Evolutionary conservation across 441 rosid species (phyloP).

Genomic region (Eruca vesicaria): DNA sequence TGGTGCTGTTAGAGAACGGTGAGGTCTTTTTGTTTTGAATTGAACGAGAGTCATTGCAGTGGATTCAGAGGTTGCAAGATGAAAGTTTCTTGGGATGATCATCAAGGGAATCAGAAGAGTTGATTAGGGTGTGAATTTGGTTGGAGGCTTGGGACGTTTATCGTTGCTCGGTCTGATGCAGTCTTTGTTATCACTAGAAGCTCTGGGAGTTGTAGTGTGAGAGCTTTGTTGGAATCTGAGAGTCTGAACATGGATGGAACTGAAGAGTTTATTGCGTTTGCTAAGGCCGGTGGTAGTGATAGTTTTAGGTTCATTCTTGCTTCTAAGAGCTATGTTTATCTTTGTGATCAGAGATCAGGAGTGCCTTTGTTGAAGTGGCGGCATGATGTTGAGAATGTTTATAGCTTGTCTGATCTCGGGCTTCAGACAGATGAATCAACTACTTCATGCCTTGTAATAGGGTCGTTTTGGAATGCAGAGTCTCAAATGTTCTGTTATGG

Average conservation of each 20-base stretch:
- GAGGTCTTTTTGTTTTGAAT: slow-evolving; percentile 61
- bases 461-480: slow-evolving; percentile 75
- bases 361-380: slow-evolving; percentile 71
- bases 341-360: slow-evolving; percentile 67
- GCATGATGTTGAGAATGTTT: slow-evolving; percentile 60
- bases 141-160: slow-evolving; percentile 61
- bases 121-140: slow-evolving; percentile 82
- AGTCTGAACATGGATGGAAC: slow-evolving; percentile 45
- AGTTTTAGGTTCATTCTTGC: slow-evolving; percentile 61
- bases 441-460: slow-evolving; percentile 62
- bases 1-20: slow-evolving; percentile 65
- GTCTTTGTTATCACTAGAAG: slow-evolving; percentile 63
- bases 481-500: slow-evolving; percentile 78
- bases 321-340: slow-evolving; percentile 46
- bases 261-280: slow-evolving; percentile 53
- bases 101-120: slow-evolving; percentile 33
- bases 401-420: slow-evolving; percentile 64
- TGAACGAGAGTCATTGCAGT: slow-evolving; percentile 33
- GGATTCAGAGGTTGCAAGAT: slow-evolving; percentile 46
- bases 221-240: slow-evolving; percentile 50
- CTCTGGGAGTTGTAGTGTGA: slow-evolving; percentile 38
- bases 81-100: slow-evolving; percentile 49
- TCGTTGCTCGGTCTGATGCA: slow-evolving; percentile 61
- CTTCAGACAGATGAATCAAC: slow-evolving; percentile 39
- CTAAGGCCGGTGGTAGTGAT: slow-evolving; percentile 47